Evolutionary conservation across 495 filamentous ascomycete species (phyloP).

Genomic region (Lichenothelia convexa): DNA sequence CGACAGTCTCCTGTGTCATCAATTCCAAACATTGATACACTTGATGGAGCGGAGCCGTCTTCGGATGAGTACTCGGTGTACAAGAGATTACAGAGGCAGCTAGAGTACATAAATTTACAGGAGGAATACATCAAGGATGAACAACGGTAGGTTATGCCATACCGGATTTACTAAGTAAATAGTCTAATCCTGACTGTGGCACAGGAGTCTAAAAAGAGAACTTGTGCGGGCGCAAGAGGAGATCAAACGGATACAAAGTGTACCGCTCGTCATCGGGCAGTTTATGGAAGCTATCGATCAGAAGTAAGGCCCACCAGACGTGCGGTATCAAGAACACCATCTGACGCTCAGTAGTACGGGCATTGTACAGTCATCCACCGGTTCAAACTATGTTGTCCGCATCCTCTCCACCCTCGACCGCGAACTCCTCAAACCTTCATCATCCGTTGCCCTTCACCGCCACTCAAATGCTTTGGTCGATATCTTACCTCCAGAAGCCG

Average conservation of each 20-base stretch:
- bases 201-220: slow-evolving; percentile 87
- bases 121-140: slow-evolving; percentile 99
- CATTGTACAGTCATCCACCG: slow-evolving; percentile 94
- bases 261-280: slow-evolving; percentile 93
- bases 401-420: slow-evolving; percentile 97
- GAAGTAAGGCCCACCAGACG: slow-evolving; percentile 42
- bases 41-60: slow-evolving; percentile 66
- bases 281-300: slow-evolving; percentile 99
- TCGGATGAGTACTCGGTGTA: slow-evolving; percentile 86
- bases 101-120: slow-evolving; percentile 93
- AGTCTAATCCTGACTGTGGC: slow-evolving; percentile 2
- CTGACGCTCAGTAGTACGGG: slow-evolving; percentile 47
- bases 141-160: slow-evolving; percentile 46
- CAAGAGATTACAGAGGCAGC: slow-evolving; percentile 87
- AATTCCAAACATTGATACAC: slow-evolving; percentile 74
- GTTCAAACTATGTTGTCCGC: slow-evolving; percentile 96
- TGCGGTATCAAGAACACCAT: slow-evolving; percentile 2
- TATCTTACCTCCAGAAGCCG: slow-evolving; percentile 91
- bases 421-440: slow-evolving; percentile 91
- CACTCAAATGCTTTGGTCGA: slow-evolving; percentile 98
- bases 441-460: slow-evolving; percentile 88
- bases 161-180: background rate
- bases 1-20: slow-evolving; percentile 54
- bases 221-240: slow-evolving; percentile 95
- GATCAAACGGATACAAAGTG: slow-evolving; percentile 98